Conservation (phyloP, 2,329 filamentous ascomycete species). For the Arthrobotrys megalospora region DNA sequence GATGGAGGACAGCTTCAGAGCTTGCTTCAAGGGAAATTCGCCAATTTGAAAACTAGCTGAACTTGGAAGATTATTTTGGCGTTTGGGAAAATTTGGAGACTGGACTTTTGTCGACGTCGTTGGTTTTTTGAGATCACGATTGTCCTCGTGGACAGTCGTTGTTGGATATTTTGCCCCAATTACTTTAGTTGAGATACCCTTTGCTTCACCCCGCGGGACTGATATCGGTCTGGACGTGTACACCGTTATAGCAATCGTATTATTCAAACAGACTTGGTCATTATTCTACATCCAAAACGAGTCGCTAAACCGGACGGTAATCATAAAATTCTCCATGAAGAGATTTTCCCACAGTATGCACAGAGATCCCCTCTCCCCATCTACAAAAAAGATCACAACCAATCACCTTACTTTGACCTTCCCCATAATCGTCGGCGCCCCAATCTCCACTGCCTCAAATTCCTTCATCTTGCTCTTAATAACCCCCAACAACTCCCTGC, state of each 20-base stretch:
- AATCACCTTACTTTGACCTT: slow-evolving; percentile 78
- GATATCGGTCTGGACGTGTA: slow-evolving; percentile 3
- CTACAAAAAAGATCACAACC: neutral
- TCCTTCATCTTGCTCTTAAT: slow-evolving; percentile 92
- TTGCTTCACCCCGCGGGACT: too few species aligned
- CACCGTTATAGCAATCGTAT: neutral
- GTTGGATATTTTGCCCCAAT: neutral
- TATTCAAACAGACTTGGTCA: slow-evolving; percentile 2
- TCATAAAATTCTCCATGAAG: neutral
- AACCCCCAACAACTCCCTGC: slow-evolving; percentile 86
- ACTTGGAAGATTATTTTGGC: neutral
- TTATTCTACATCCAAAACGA: slow-evolving; percentile 14
- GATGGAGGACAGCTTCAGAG: slow-evolving; percentile 72
- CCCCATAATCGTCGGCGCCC: slow-evolving; percentile 92
- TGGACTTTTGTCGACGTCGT: neutral
- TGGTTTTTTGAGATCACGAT: neutral
- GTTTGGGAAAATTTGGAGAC: neutral
- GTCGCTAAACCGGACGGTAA: slow-evolving; percentile 16
- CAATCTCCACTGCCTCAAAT: slow-evolving; percentile 80
- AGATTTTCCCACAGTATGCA: neutral
- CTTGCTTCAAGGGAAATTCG: slow-evolving; percentile 69
- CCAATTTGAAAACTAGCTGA: slow-evolving; percentile 37
- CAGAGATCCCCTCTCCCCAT: neutral
- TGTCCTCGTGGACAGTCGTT: neutral
- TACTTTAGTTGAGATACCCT: neutral